These are phyloP conservation scores for Neopestalotiopsis clavispora DNA, from an alignment of 2,329 filamentous ascomycete genomes.

Conservation along the genomic window DNA sequence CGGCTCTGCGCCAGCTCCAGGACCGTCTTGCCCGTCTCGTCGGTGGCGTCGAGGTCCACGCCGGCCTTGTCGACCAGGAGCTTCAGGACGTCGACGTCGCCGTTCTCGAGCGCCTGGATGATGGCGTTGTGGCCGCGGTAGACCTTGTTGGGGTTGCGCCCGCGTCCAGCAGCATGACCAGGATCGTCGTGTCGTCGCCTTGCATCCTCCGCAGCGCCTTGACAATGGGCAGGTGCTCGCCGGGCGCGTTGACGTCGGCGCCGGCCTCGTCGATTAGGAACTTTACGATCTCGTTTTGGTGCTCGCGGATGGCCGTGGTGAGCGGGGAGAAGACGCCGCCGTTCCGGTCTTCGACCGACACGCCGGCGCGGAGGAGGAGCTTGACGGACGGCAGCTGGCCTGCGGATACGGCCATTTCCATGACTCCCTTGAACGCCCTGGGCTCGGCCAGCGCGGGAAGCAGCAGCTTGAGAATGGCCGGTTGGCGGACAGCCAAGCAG, in stretches of 20 bases:
- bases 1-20: constrained; percentile 62
- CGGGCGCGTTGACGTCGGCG: constrained; percentile 69
- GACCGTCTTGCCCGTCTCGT: constrained; percentile 59
- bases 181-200: constrained; percentile 60
- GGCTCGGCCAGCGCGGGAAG: constrained; percentile 62
- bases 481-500: constrained; percentile 69
- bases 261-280: constrained; percentile 60
- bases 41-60: constrained; percentile 55
- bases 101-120: constrained; percentile 69
- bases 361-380: constrained; percentile 65
- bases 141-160: constrained; percentile 72
- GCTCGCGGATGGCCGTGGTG: constrained; percentile 70
- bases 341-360: constrained; percentile 73
- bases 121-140: constrained; percentile 71
- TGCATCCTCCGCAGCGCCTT: constrained; percentile 68
- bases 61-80: constrained; percentile 54
- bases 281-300: constrained; percentile 62
- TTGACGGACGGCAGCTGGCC: constrained; percentile 71
- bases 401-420: constrained; percentile 71
- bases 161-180: constrained; percentile 65
- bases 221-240: constrained; percentile 73
- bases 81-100: constrained; percentile 58
- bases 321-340: constrained; percentile 74
- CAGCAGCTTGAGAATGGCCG: constrained; percentile 62
- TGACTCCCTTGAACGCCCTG: constrained; percentile 67